A percentile compares a stretch with the other conserved stretches of the same genome.
Conservation (phyloP, 331 rosid genomes). For the Pyrus hybrid region DNA sequence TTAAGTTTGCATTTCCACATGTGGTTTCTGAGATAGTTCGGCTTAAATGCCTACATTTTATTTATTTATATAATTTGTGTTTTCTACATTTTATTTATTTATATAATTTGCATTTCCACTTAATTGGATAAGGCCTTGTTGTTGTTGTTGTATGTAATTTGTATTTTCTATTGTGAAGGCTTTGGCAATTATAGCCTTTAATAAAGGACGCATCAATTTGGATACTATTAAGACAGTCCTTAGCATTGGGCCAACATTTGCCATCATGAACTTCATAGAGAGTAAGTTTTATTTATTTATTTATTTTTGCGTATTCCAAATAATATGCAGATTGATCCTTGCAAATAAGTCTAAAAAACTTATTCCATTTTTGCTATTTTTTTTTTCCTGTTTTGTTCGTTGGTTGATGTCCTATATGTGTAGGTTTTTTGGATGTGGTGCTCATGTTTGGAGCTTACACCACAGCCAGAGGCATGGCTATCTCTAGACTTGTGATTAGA, state of each 20-base stretch:
- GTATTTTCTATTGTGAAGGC: conserved; percentile 38
- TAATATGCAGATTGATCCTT: conserved; percentile 7
- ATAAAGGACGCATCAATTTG: conserved; percentile 38
- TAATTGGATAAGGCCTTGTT: too few species aligned
- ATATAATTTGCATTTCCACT: too few species aligned
- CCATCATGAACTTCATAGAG: conserved; percentile 76
- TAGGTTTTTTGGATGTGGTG: conserved; percentile 36
- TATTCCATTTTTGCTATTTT: neutral
- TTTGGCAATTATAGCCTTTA: conserved; percentile 79
- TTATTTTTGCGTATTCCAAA: neutral
- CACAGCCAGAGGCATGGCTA: conserved; percentile 95
- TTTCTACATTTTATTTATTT: too few species aligned
- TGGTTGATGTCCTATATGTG: conserved; percentile 8
- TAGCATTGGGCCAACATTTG: conserved; percentile 89
- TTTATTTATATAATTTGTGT: too few species aligned
- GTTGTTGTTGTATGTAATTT: neutral
- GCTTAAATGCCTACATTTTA: neutral
- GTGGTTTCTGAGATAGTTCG: conserved; percentile 10
- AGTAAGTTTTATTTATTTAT: conserved; percentile 36
- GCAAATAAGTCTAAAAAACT: neutral
- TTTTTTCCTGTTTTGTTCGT: neutral
- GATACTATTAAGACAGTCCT: conserved; percentile 65
- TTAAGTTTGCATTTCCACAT: conserved; percentile 13
- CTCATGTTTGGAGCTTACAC: conserved; percentile 94
- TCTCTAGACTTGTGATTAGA: conserved; percentile 85